phyloP scores from a whole-genome alignment of 306 rosid species.

The Cicer arietinum region DNA sequence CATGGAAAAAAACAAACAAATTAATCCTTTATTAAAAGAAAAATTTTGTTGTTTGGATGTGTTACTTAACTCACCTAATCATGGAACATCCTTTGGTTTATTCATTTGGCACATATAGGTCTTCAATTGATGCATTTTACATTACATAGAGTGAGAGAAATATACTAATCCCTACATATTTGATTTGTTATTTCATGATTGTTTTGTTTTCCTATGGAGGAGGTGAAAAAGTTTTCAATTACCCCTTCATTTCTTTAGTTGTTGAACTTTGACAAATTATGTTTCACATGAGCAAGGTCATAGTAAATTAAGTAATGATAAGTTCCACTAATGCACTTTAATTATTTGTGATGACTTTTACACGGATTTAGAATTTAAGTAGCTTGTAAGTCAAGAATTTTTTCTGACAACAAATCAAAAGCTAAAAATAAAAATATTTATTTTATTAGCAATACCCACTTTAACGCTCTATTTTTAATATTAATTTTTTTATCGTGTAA shows the following conservation, averaged over 20 bases:
- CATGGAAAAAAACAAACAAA: constrained; percentile 36
- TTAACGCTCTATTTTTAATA: too few relatives aligned
- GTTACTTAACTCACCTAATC: constrained; percentile 40
- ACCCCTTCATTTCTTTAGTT: constrained; percentile 8
- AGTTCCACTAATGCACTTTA: constrained; percentile 19
- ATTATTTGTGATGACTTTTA: constrained; percentile 15
- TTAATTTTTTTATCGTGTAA: too few relatives aligned
- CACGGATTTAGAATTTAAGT: not conserved
- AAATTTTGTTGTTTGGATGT: constrained; percentile 24
- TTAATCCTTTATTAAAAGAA: not conserved
- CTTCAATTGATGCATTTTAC: constrained; percentile 13
- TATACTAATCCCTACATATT: not conserved
- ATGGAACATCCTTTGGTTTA: constrained; percentile 38
- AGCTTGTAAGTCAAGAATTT: too few relatives aligned
- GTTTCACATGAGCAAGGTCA: constrained; percentile 21
- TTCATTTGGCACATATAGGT: constrained; percentile 17
- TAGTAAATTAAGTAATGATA: constrained; percentile 24
- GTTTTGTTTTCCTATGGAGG: not conserved
- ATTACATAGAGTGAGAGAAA: constrained; percentile 11
- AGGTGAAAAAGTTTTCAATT: constrained; percentile 18
- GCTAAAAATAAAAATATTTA: too few relatives aligned
- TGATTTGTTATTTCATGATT: not conserved
- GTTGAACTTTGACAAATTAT: constrained; percentile 27
- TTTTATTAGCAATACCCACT: too few relatives aligned
- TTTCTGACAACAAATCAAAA: too few relatives aligned